Base-by-base conservation (phyloP, 2,329 filamentous ascomycete genomes). In the Phyllosticta citribraziliensis region DNA sequence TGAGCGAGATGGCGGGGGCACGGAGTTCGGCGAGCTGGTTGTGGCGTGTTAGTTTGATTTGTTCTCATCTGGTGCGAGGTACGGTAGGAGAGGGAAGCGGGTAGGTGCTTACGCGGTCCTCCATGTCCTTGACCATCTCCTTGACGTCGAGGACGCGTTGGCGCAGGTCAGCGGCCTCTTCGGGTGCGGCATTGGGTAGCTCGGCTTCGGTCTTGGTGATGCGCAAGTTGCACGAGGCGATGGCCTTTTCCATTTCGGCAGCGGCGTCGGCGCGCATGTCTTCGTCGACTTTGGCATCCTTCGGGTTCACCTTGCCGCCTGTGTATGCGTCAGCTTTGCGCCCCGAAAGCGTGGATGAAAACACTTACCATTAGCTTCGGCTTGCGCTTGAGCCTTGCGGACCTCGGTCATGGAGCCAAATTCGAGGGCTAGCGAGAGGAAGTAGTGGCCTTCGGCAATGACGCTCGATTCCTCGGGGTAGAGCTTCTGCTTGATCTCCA, bases 391-490 rank as follows among this genome's bases (percentile, higher is more conserved):
- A 53, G 82, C 80, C 17, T 82, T 82, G 12, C 79, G 75, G 1
- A 83, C 80, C 19, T 79, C 81, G 5, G 86, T 89, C 54, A 94
- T 84, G 0, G 91, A 94, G 3, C 90, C 90, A 67, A 97, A 97
- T 71, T 99, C 94, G 27, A 99, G 82, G 0, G 94, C 94, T 17
- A 99, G 83, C 0, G 93, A 96, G 25, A 99, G 86, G 76, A 97
- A 97, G 79, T 89, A 99, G 77, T 99, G 91, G 17, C 90, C 93
- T 78, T 99, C 94, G 52, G 94, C 93, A 61, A 97, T 83, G 57
- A 95, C 82, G 67, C 91, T 88, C 14, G 89, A 91, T 64, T 95
- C 90, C 56, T 87, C 81, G 0, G 89, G 82, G 70, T 90, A 91
- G 2, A 97, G 81, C 57, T 88, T 82, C 67, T 89, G 77, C 75